phyloP scores from a whole-genome alignment of 1,139 yeast species.

The Magnusiomyces paraingens region DNA sequence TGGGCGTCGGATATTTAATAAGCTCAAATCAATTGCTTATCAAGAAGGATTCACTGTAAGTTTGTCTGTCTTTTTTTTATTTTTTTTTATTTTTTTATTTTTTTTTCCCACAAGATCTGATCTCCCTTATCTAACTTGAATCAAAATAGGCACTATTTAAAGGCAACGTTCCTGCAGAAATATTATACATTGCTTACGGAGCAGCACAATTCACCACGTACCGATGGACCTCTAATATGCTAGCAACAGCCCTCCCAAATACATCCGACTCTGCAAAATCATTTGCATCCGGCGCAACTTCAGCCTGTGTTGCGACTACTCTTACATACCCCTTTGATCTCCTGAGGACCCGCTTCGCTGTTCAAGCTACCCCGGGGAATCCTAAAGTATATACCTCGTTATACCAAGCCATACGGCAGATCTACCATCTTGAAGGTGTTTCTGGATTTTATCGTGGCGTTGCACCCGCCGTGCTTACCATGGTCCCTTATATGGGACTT shows the following conservation, averaged over 20 bases:
- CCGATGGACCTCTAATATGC: constrained; percentile 44
- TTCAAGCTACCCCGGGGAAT: constrained; percentile 26
- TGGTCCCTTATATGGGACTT: constrained; percentile 60
- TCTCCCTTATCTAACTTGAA: too few relatives aligned
- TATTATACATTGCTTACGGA: constrained; percentile 79
- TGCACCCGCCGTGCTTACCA: constrained; percentile 54
- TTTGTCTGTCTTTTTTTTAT: not conserved
- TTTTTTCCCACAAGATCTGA: too few relatives aligned
- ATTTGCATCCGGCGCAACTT: constrained; percentile 62
- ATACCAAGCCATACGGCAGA: constrained; percentile 38
- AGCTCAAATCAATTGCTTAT: constrained; percentile 35
- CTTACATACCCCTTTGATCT: constrained; percentile 85
- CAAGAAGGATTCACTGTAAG: constrained; percentile 45
- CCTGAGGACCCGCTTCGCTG: constrained; percentile 73
- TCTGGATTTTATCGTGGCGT: constrained; percentile 60
- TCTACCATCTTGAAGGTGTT: constrained; percentile 45
- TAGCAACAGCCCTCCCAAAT: constrained; percentile 30
- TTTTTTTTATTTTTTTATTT: too few relatives aligned
- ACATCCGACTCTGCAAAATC: constrained; percentile 41
- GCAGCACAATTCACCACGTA: constrained; percentile 77
- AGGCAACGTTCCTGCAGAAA: constrained; percentile 89
- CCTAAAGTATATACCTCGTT: constrained; percentile 52
- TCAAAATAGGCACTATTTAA: constrained; percentile 86
- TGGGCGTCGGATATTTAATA: constrained; percentile 22
- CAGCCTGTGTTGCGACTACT: constrained; percentile 70